Base-by-base conservation (phyloP, 371 early-diverging fungal genomes). In the Capniomyces stellatus region DNA sequence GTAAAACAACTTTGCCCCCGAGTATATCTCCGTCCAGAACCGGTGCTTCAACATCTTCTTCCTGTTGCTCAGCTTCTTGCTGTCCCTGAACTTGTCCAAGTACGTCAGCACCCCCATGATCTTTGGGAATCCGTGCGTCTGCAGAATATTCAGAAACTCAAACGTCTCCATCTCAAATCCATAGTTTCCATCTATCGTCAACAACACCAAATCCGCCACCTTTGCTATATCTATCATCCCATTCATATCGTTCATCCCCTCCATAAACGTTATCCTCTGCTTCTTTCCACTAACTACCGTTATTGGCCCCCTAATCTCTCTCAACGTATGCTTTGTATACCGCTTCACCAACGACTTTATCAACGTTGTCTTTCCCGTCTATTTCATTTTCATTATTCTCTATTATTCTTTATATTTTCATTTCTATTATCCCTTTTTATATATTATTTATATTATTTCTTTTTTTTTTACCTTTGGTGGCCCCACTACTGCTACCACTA, bases 151-250 rank as follows among this genome's bases (percentile, higher is more conserved):
- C 28, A 99, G 73, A 68, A 94, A 96, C 75, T 99, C 99, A 62
- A 99, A 97, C 0, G 97, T 97, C 78, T 98, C 98, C 95, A 96
- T 98, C 70, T 98, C 98, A 69, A 99, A 88, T 27, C 98, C 98
- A 65, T 86, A 95, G 61, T 83, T 84, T 3, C 94, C 96, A 65
- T 98, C 95, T 56, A 99, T 87, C 62, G 87, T 71, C 52, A 99
- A 71, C 35, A 99, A 76, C 1, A 98, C 91, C 53, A 98, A 65
- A 71, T 99, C 99, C 0, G 95, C 92, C 23, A 98, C 77, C 70
- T 99, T 99, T 47, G 90, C 92, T 23, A 92, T 72, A 70, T 99
- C 99, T 51, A 98, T 89, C 87, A 98, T 91, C 4, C 87, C 77
- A 69, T 95, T 91, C 61, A 98, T 76, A 61, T 98, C 98, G 65